Evolutionary conservation across 2,329 filamentous ascomycete species (phyloP), one percentile per base, ranked within the genome.

Genomic region (Xylaria polymorpha): DNA sequence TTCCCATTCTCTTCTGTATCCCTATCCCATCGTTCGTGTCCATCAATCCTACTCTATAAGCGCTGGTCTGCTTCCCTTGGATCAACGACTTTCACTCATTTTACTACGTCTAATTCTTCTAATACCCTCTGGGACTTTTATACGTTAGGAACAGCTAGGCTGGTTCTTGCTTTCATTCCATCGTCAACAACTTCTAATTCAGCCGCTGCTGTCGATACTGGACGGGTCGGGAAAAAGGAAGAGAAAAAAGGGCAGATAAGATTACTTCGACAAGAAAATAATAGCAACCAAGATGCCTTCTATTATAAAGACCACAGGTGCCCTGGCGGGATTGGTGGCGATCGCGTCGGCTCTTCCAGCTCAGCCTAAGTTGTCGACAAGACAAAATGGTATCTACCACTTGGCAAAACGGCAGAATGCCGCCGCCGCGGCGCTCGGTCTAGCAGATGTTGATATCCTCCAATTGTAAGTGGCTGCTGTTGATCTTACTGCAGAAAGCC

Each of bases 371-470:
- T 76, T 87, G 69, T 83, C 78, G n/a, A 68, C 74, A 43, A 75
- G 78, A 64, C 85, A 87, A 76, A 76, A 83, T 72, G 76, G 81
- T 73, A 82, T 87, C 71, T 83, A 85, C 77, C 77, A 81, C 63
- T 74, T 84, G 60, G 80, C 83, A 69, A 86, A 82, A 79, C 84
- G 85, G 61, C 86, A 87, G 76, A 85, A 85, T 70, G 82, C 80
- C 5, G 82, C 82, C 4, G 85, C 84, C 3, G 80, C 80, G 8
- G 82, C 83, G 14, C 76, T 81, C 2, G 85, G 85, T 35, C 79
- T 88, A 50, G 80, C 78, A 14, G 86, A 89, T 73, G 79, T 85
- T 35, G 86, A 88, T 70, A 87, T 89, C 72, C 80, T 88, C 53
- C 85, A 89, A 79, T 89, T 89, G 86, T 88, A 80, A 80, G 85